These are phyloP conservation scores for Fraxinus nigra DNA, from an alignment of 305 asterid species.

Conservation along the genomic window DNA sequence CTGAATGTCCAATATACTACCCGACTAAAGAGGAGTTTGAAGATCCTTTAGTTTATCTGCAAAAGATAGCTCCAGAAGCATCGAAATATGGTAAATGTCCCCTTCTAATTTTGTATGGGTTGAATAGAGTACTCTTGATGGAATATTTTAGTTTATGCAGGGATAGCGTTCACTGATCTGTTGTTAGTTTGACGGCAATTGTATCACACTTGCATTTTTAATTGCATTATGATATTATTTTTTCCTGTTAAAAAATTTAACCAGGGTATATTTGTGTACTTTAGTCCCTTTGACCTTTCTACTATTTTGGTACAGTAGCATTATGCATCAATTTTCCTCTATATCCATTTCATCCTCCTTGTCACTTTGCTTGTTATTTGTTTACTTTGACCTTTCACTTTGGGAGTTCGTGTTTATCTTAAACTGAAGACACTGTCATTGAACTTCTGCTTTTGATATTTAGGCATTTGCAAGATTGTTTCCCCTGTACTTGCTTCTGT, in stretches of 20 bases:
- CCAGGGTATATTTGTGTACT: background rate
- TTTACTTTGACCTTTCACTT: background rate
- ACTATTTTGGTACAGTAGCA: conserved; percentile 8
- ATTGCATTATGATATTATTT: background rate
- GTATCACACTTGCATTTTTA: background rate
- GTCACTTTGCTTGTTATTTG: conserved; percentile 6
- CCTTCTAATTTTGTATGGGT: conserved; percentile 2
- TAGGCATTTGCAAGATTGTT: conserved; percentile 93
- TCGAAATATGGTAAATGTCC: conserved; percentile 67
- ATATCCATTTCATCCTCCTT: conserved; percentile 6
- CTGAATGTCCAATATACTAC: conserved; percentile 77
- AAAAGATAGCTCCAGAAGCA: conserved; percentile 93
- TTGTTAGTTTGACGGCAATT: background rate
- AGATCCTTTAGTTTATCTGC: conserved; percentile 86
- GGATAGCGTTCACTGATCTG: conserved; percentile 10
- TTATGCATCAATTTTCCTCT: conserved; percentile 1
- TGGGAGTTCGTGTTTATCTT: background rate
- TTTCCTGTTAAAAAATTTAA: conserved; percentile 1
- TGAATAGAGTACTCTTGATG: conserved; percentile 17
- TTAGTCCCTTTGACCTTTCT: conserved; percentile 5
- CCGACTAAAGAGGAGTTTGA: conserved; percentile 85
- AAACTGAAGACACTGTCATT: conserved; percentile 19
- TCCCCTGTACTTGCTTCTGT: conserved; percentile 87
- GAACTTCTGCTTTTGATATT: conserved; percentile 19
- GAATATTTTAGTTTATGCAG: background rate